Evolutionary conservation across 371 early-diverging fungal species (phyloP).

Genomic region (Circinella umbellata): DNA sequence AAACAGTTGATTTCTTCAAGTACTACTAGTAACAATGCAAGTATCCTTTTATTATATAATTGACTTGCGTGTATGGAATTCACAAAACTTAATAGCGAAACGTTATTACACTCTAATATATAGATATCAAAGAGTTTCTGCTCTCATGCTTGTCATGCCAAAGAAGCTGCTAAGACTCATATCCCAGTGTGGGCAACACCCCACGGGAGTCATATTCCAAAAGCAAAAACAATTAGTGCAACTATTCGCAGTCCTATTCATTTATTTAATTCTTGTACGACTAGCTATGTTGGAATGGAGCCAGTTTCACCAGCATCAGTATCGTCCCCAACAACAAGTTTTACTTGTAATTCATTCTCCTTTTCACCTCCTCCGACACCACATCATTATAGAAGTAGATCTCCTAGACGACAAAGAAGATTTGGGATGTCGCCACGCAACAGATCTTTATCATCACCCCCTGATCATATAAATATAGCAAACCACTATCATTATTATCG

Average conservation of each 20-base stretch:
- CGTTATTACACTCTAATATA: neutral
- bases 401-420: neutral
- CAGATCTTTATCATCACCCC: slow-evolving; percentile 2
- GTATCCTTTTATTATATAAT: neutral
- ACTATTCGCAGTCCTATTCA: neutral
- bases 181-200: slow-evolving; percentile 24
- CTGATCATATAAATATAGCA: neutral
- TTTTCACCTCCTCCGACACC: neutral
- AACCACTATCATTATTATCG: too few relatives aligned
- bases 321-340: neutral
- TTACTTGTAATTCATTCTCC: neutral
- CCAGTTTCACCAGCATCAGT: neutral
- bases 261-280: slow-evolving; percentile 1
- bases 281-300: too few relatives aligned
- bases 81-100: too few relatives aligned
- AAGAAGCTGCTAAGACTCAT: slow-evolving; percentile 19
- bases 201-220: slow-evolving; percentile 18
- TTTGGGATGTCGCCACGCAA: neutral
- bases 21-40: neutral
- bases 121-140: slow-evolving; percentile 16
- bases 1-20: slow-evolving; percentile 14
- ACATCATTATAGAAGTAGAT: neutral
- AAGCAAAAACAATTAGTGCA: slow-evolving; percentile 5
- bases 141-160: slow-evolving; percentile 19
- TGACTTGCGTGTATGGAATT: neutral